Evolutionary conservation across 768 basidiomycete genomes (phyloP).

Genomic region (Boletus vermiculosoides): DNA sequence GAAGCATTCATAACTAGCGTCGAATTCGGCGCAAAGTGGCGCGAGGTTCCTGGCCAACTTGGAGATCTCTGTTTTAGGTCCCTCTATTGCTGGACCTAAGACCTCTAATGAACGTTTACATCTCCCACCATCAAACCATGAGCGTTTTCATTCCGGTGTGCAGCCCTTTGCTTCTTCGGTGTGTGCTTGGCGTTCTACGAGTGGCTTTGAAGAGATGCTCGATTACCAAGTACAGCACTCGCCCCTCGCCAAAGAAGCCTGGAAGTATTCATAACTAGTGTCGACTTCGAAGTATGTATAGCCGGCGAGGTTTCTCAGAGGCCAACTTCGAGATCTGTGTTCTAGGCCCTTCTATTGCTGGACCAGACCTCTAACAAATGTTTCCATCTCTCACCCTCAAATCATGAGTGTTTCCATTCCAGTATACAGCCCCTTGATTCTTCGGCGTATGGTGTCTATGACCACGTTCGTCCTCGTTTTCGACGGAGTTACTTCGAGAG

Average conservation of each 20-base stretch:
- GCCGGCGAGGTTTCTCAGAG: background rate
- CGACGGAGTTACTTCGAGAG: background rate
- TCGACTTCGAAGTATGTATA: background rate
- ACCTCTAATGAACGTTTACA: background rate
- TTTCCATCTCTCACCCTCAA: background rate
- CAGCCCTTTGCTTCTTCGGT: background rate
- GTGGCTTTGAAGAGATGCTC: background rate
- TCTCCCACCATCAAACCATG: background rate
- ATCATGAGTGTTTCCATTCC: slow-evolving; percentile 5
- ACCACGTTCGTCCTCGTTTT: background rate
- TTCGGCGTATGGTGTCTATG: background rate
- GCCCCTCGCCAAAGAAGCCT: background rate
- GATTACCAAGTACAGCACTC: background rate
- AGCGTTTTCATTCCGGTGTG: slow-evolving; percentile 2
- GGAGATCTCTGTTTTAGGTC: background rate
- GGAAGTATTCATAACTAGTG: background rate
- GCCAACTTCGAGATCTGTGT: background rate
- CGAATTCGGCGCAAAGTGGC: background rate
- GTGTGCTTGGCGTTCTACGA: background rate
- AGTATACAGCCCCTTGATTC: background rate
- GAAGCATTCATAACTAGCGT: background rate
- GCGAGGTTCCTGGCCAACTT: background rate
- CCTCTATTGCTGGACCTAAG: background rate
- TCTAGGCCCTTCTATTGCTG: background rate
- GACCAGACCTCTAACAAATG: background rate